Evolutionary conservation across 2,329 filamentous ascomycete species (phyloP), one percentile per base, ranked within the genome.

Genomic region (Scortechinia acanthostroma): DNA sequence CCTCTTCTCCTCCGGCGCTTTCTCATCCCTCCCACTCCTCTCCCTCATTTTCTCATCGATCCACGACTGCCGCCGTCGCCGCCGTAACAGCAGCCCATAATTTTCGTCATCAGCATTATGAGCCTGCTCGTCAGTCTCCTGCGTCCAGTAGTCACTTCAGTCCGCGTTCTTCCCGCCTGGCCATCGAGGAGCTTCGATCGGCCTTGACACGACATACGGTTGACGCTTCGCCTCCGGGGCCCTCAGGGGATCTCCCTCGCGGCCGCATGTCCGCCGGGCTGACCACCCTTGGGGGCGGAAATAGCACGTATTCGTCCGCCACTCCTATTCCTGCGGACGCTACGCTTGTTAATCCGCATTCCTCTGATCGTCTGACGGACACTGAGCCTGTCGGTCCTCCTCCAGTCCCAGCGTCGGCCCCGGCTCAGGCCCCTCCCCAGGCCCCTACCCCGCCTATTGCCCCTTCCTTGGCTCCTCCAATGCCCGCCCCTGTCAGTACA

Each of bases 171-270:
- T 40, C 35, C 10, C 35, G 35, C 6, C 50, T 49, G 17, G 43
- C 48, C 33, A 62, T 65, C 53, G 62, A 65, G 55, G 62, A 64
- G 53, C 56, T 65, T 35, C 62, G 62, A 42, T 59, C 62, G 43
- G 62, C 62, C 46, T 45, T 65, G 48, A 64, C 57, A 44, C 55
- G 56, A 28, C 60, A 65, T 52, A 59, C 61, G 43, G 62, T 64
- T 53, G 59, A 59, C 44, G 56, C 45, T 55, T 59, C 43, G 51
- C 43, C 30, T 25, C 35, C 43, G 25, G 46, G 45, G 49, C 51
- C 50, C 49, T 51, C 47, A 56, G 59, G 58, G 54, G 58, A 58
- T 55, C 54, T 51, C 48, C 54, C 55, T 50, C 54, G 54, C 52
- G 56, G 58, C 51, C 58, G 55, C 46, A 57, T 60, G 53, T 58